Evolutionary conservation across 768 basidiomycete species (phyloP), one percentile per base, ranked within the genome.

Genomic region (Russula sp.): DNA sequence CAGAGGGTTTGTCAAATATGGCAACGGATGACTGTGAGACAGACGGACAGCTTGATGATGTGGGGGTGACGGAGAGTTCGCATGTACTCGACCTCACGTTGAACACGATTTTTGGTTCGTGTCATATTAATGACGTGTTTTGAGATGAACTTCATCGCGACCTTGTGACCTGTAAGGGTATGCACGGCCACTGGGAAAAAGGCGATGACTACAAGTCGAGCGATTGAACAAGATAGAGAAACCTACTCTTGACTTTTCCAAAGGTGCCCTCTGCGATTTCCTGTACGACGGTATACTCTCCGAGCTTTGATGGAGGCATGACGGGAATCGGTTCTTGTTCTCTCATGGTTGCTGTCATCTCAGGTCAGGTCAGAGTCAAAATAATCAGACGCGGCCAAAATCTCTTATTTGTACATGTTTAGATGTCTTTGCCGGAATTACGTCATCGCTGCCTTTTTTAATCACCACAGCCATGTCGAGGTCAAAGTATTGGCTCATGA

Each of bases 231-330:
- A 29, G 53, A 60, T 25, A 32, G 36, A 47, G 41, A 39, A 29
- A 84, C 93, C 73, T 74, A 97, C 96, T 91, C 81, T 98, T 98
- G 72, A 99, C 97, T 76, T 97, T 98, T 58, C 96, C 97, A 77
- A 98, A 99, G 11, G 93, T 96, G 3, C 97, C 97, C 66, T 95
- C 93, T 20, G 95, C 96, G 61, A 98, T 88, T 66, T 95, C 93
- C 60, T 83, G 75, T 58, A 87, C 82, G 60, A 98, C 84, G 45
- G 83, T 88, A 75, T 98, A 98, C 77, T 95, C 90, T 48, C 96
- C 94, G 36, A 97, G 84, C 76, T 87, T 87, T 16, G 86, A 83
- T 10, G 86, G 77, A 13, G 87, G 76, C 68, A 77, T 83, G 43
- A 67, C 66, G 16, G 69, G 57, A 11, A 67, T 68, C 22, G 69